Evolutionary conservation across 176 grass and related monocot species (phyloP).

Genomic region (Oryza glumipatula): DNA sequence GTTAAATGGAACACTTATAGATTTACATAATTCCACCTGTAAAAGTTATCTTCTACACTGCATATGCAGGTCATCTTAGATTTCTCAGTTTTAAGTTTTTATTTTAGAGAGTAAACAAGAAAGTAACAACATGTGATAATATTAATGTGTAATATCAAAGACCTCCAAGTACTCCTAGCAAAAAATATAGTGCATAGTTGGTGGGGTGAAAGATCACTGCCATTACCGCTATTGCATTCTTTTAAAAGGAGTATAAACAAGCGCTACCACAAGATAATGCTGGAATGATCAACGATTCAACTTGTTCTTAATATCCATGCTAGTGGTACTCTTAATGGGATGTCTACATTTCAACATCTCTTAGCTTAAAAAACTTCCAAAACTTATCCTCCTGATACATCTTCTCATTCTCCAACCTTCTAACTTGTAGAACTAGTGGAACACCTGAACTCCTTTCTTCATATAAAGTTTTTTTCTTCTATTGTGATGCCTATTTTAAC

Average conservation of each 20-base stretch:
- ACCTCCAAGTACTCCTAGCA: too few relatives aligned
- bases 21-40: too few relatives aligned
- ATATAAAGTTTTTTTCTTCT: slow-evolving; percentile 9
- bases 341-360: neutral
- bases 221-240: too few relatives aligned
- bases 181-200: too few relatives aligned
- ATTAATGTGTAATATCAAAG: too few relatives aligned
- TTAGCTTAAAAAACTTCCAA: neutral
- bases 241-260: neutral
- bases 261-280: neutral
- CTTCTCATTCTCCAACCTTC: neutral
- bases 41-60: too few relatives aligned
- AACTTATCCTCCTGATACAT: neutral
- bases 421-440: neutral
- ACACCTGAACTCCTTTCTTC: neutral
- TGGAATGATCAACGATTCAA: neutral
- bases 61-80: too few relatives aligned
- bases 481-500: slow-evolving; percentile 1
- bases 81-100: too few relatives aligned
- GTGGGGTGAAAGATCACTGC: too few relatives aligned
- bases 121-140: too few relatives aligned
- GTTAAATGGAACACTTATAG: too few relatives aligned
- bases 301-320: neutral
- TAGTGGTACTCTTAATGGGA: neutral
- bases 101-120: too few relatives aligned